Evolutionary conservation across 495 filamentous ascomycete species (phyloP).

Genomic region (Podospora sp.): DNA sequence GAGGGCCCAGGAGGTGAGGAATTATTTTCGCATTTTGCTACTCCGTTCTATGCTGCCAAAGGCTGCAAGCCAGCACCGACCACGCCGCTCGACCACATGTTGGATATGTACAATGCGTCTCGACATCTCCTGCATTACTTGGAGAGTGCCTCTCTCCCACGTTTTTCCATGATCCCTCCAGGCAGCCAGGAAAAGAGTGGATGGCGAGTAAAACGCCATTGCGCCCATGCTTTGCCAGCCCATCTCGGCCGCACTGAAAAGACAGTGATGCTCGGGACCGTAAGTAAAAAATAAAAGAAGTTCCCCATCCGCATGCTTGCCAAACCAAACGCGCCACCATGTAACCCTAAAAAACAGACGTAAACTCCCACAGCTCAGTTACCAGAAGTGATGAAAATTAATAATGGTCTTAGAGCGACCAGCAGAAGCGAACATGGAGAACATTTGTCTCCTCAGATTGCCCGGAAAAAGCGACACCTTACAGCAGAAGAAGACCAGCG

Average conservation of each 20-base stretch:
- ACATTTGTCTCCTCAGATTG: not conserved
- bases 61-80: too few relatives aligned
- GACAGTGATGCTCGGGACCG: not conserved
- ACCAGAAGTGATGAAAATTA: slow-evolving; percentile 15
- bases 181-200: not conserved
- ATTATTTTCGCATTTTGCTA: not conserved
- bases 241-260: not conserved
- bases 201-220: slow-evolving; percentile 13
- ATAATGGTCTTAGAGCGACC: not conserved
- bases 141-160: not conserved
- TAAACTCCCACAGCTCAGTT: slow-evolving; percentile 1
- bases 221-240: not conserved
- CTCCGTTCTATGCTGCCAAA: not conserved
- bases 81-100: not conserved
- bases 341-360: not conserved
- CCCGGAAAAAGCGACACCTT: slow-evolving; percentile 2
- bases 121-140: not conserved
- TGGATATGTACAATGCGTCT: not conserved
- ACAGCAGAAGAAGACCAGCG: slow-evolving; percentile 49
- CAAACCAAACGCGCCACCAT: slow-evolving; percentile 4
- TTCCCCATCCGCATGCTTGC: not conserved
- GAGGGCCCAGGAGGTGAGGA: slow-evolving; percentile 8
- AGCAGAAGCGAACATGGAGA: not conserved
- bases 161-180: not conserved
- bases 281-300: not conserved